Base-by-base conservation (phyloP, 495 filamentous ascomycete genomes). In the Podospora sp. region DNA sequence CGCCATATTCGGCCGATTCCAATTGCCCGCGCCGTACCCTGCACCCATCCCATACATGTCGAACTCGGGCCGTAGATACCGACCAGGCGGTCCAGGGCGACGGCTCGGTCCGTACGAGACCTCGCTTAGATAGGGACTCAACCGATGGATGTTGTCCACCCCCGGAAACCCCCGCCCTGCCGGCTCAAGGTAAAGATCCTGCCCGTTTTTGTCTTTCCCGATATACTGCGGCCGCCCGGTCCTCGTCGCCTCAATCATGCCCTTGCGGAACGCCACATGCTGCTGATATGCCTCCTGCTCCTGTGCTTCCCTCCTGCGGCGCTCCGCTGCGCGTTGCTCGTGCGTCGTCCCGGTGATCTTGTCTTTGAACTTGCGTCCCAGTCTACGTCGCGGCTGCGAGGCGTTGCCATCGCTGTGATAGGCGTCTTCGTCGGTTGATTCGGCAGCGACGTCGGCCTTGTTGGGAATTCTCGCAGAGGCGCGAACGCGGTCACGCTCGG, bases 51-150 rank as follows among this genome's bases (percentile, higher is more conserved):
- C 33, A 36, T 65, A 58, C 69, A 75, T 75, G 0, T 66, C 68
- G 11, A 68, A 66, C 50, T 69, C 73, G 0, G 75, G 73, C 21
- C 75, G 40, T 0, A 77, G 16, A 71, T 72, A 75, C 60, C 73
- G 20, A 0, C 73, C 71, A 0, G 14, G 7, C 1, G 63, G 71
- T 0, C 68, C 65, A 1, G 66, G 63, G 25, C 24, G 2, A n/a
- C 21, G 57, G 36, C 21, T 27, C 46, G 12, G 20, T 8, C 9
- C 67, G 25, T 77, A 77, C 7, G 60, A 21, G 0, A 77, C 71
- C 65, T 77, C 75, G 0, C 7, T 50, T 25, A 72, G 22, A 53
- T 72, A 77, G 6, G 75, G 73, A n/a, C 66, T 72, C 1, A 77
- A 5, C 6, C 46, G 22, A 0, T 61, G 35, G 7, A 71, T 68